A percentile compares a stretch with the other conserved stretches of the same genome.
phyloP scores from a whole-genome alignment of 257 asterid genomes.

The Cinchona pubescens region DNA sequence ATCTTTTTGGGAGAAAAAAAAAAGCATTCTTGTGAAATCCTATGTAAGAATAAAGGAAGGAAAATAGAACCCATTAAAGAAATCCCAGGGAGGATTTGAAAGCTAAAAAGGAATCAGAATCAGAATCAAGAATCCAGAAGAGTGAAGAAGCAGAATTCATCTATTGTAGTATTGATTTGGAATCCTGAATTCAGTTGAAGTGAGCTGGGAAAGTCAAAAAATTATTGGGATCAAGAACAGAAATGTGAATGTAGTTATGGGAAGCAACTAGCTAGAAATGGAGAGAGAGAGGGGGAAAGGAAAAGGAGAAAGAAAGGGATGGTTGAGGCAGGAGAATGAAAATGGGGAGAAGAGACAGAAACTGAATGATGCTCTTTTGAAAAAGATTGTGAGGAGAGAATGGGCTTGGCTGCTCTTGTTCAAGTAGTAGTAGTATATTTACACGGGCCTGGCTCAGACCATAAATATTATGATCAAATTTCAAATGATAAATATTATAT shows the following conservation, averaged over 20 bases:
- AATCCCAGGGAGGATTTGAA: conserved; percentile 26
- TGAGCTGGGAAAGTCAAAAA: background rate
- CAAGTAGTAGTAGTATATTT: no score
- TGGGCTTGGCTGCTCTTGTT: conserved; percentile 3
- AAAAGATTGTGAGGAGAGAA: conserved; percentile 9
- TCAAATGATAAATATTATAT: no score
- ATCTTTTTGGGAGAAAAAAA: conserved; percentile 6
- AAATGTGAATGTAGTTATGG: background rate
- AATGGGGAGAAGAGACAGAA: conserved; percentile 26
- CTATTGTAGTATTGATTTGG: no score
- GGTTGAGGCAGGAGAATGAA: conserved; percentile 14
- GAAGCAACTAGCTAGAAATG: conserved; percentile 13
- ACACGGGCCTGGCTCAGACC: no score
- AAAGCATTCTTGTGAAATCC: conserved; percentile 1
- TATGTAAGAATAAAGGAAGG: no score
- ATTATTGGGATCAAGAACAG: conserved; percentile 10
- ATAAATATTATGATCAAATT: no score
- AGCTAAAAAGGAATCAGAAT: background rate
- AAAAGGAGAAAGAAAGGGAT: conserved; percentile 5
- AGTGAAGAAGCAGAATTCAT: no score
- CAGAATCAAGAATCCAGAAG: conserved; percentile 28
- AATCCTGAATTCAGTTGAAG: no score
- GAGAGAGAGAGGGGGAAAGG: background rate
- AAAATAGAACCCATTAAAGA: conserved; percentile 2
- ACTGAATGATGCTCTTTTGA: conserved; percentile 28